Evolutionary conservation across 129 eudicot species (phyloP), one percentile per base, ranked within the genome.

Genomic region (Flaveria bidentis): DNA sequence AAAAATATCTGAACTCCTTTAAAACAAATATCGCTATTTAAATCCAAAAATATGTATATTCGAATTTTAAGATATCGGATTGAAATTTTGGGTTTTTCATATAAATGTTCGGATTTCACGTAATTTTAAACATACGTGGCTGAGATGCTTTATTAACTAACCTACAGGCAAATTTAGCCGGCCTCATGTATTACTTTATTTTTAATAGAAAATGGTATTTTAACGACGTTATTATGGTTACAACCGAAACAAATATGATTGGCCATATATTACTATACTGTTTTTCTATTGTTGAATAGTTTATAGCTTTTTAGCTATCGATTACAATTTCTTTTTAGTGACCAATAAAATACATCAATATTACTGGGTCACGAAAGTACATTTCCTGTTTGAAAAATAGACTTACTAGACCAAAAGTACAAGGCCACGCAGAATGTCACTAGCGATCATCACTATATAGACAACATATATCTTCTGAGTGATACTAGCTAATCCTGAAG

Each of bases 361-460:
- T 56, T 9, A 20, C 63, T 56, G 63, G 30, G 28, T 18, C 30
- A 56, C 9, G 63, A 57, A 22, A 57, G 64, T 57, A 23, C 64
- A 57, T 22, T 57, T 10, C 28, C 6, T 57, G 30, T 23, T 22
- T 57, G 60, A 52, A n/a, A 50, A 50, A 50, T 50, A 49, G 55
- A 49, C 55, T 14, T 55, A 55, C 6, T 22, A 20, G 64, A 57
- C 64, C 64, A 57, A 57, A 57, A 57, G 64, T 57, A 57, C 30
- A 57, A 22, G 36, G 33, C 23, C 33, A 20, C 9, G 64, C 30
- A 57, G 33, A 22, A 57, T 57, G 15, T 20, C 33, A 57, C 61
- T 18, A 57, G 30, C 10, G 63, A 57, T 55, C 61, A 17, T 55
- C 26, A 55, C 11, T 11, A 57, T 20, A 20, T 57, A 57, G 63